Base-by-base conservation (phyloP, 2,329 filamentous ascomycete genomes). In the Metarhizium robertsii region DNA sequence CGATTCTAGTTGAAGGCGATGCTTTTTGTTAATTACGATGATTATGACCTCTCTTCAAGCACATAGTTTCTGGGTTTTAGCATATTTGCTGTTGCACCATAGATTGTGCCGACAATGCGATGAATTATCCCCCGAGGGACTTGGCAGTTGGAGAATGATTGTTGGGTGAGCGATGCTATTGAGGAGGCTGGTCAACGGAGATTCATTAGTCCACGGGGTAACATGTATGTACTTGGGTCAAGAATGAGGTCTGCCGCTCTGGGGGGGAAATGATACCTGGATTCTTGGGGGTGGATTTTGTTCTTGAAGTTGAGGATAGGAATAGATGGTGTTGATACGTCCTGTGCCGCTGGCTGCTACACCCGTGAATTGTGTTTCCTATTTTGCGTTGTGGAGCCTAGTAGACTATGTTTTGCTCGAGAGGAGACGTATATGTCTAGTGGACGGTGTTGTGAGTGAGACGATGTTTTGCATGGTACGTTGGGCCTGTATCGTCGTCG, bases 1-100 rank as follows among this genome's bases (percentile, higher is more conserved):
- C 51, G 40, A 48, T 25, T 20, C 25, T 34, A 52, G 47, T 49
- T 46, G 20, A 40, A 29, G 51, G 47, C 55, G 32, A 50, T 47
- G 45, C 45, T 30, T 48, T 48, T 51, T 51, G 55, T 47, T 51
- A 40, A 51, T 56, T 14, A 56, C 20, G 52, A 56, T 52, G 55
- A 57, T 57, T 36, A 57, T 48, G 52, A 56, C 52, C 40, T 48
- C 47, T 54, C 11, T 52, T 52, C 40, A 18, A 54, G 52, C 55
- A 51, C 40, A 51, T 51, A 51, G 47, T 50, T 54, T 40, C 30
- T 30, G 55, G 52, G 40, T 18, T 54, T 20, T 48, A 48, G 45
- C 25, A 48, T 25, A 40, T 29, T 48, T 52, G 51, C 47, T 53
- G 47, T 47, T 47, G 18, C 30, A 50, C 36, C 25, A 48, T 48